Base-by-base conservation (phyloP, 176 grass and related monocot genomes). In the Carex myosuroides region DNA sequence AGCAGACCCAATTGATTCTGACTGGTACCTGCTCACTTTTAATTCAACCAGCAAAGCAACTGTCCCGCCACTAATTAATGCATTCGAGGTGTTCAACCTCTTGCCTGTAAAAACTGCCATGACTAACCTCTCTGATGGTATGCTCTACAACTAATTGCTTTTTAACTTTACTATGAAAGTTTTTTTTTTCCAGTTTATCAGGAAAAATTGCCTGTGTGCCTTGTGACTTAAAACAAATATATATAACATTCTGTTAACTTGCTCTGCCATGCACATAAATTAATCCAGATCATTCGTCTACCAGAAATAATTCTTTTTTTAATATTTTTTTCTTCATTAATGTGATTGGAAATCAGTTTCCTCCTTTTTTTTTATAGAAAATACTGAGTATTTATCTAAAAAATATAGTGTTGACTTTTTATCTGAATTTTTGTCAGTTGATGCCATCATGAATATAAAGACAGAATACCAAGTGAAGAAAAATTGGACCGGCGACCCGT, bases 371-470 rank as follows among this genome's bases (percentile, higher is more conserved):
- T n/a, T 30, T 39, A 39, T 29, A 64, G 22, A 64, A 64, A 30
- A 0, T 11, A 64, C 3, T 13, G 22, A 26, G 17, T 64, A 64
- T 61, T 8, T 30, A 10, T 29, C 62, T 35, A 4, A 39, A 69
- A 41, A 41, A 41, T 17, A 39, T 18, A 22, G 71, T 55, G 59
- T 59, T 50, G 67, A 11, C 22, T 84, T 5, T 78, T 10, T 63
- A 57, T 88, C 41, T 26, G 53, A 5, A 6, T 8, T 26, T 83
- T 68, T 80, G 20, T 76, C 61, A 14, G 86, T 92, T 82, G 83
- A 84, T 75, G 13, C 81, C 12, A 85, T 89, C 22, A 30, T 35
- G 30, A 59, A 9, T 59, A 80, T 80, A 46, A 61, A 80, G 77
- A 21, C 24, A 60, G 30, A 61, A 55, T 80, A 80, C 57, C 30